Base-by-base conservation (phyloP, 305 asterid genomes). In the Solanum hybrid region DNA sequence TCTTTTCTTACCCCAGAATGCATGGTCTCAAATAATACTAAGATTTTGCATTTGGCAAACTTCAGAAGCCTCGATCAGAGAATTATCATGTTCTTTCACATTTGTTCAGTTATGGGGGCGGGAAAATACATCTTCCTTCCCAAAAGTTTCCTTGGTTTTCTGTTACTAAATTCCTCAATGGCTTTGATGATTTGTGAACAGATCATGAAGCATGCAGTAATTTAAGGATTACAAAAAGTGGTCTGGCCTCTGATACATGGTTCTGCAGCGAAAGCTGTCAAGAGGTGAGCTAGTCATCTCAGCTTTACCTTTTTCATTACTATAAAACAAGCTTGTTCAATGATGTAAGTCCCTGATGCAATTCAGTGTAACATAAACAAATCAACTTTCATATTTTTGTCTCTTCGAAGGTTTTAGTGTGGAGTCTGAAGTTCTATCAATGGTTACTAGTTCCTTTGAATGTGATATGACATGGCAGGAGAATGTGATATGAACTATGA, bases 141-240 rank as follows among this genome's bases (percentile, higher is more conserved):
- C 77, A 11, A 22, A 56, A 85, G 12, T 60, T 88, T 36, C 38
- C 29, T 51, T 2, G 56, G 76, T 88, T 42, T n/a, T 86, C 40
- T 42, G 31, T 89, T 71, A 81, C 82, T 87, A 84, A 72, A 75
- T 86, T 89, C 85, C 72, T 89, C 86, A 64, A 81, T 91, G 87
- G 31, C 86, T 89, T 91, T 87, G 89, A 81, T 91, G 86, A 88
- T 85, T 85, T 92, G 90, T 85, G 89, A 91, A 93, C 95, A 98
- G 99, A 98, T 93, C 99, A 98, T 85, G 94, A 89, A 89, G 93
- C 93, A 88, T 98, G 99, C 95, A 60, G 91, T 93, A 91, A 90
- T 86, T 93, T 88, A 85, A 93, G 91, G 89, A 94, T 92, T 78
- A 56, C 89, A 89, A 89, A 88, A 89, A 86, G 92, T 89, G 94